These are phyloP conservation scores for Onygenales sp. DNA, from an alignment of 2,329 filamentous ascomycete species.

Conservation along the genomic window DNA sequence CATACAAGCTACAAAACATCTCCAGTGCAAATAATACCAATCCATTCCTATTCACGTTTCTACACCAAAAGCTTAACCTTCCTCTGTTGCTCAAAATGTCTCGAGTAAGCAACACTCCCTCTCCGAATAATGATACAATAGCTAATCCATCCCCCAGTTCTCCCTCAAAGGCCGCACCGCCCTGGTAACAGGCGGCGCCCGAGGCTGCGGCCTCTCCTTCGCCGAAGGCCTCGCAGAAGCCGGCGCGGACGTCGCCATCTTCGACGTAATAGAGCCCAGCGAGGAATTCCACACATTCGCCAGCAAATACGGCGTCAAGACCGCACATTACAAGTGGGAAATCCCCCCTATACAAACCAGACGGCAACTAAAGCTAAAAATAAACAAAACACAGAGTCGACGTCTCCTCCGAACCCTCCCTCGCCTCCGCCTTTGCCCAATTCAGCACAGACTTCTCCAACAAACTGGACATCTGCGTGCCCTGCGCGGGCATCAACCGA, in stretches of 20 bases:
- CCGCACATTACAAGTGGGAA: not conserved
- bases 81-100: slow-evolving; percentile 13
- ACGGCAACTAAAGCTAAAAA: not conserved
- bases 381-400: slow-evolving; percentile 23
- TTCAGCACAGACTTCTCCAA: slow-evolving; percentile 33
- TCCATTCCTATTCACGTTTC: not conserved
- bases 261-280: slow-evolving; percentile 20
- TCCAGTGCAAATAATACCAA: not conserved
- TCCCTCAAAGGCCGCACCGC: slow-evolving; percentile 32
- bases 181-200: slow-evolving; percentile 36
- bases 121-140: not conserved
- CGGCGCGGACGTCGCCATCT: slow-evolving; percentile 34
- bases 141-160: slow-evolving; percentile 13
- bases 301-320: slow-evolving; percentile 1
- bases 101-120: slow-evolving; percentile 9
- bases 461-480: slow-evolving; percentile 67
- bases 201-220: slow-evolving; percentile 39
- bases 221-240: slow-evolving; percentile 37
- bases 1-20: no score
- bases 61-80: no score
- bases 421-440: slow-evolving; percentile 21
- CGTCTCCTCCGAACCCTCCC: slow-evolving; percentile 25
- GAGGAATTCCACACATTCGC: not conserved
- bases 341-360: not conserved
- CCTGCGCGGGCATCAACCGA: slow-evolving; percentile 77